Base-by-base conservation (phyloP, 257 asterid genomes). In the Catharanthus roseus region DNA sequence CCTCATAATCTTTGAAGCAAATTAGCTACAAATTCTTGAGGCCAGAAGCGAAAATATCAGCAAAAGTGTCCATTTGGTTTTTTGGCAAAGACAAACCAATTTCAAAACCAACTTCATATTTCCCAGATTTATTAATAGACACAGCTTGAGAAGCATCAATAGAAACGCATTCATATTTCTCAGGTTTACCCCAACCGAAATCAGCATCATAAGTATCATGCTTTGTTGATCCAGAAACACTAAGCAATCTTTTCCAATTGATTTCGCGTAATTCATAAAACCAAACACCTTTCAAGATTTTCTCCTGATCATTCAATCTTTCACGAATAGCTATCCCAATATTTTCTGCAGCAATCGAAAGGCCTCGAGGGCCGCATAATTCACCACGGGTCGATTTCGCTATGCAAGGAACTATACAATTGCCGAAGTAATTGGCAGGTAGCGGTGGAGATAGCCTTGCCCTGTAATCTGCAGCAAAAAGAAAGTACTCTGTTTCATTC, bases 341-440 rank as follows among this genome's bases (percentile, higher is more conserved):
- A 15, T 24, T 4, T 62, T 78, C 79, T 23, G 72, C 80, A 1
- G 86, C 88, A 16, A 19, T 45, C 6, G 76, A 4, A 21, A 78
- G 71, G 0, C 86, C 84, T 18, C 71, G 71, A 0, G 60, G 5
- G 45, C 83, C 77, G 62, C 29, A 56, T 53, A 81, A 34, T 62
- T 71, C 21, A n/a, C 53, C 74, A 9, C 47, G 64, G 24, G 38
- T 72, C 11, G 65, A 34, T 23, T 60, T 42, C 23, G 72, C 65
- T 1, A 38, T 31, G 63, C 68, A 67, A 44, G 47, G 53, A 2
- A 62, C 77, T 8, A 84, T 15, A 57, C 88, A 84, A 16, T 81
- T 84, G 3, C 88, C 88, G 39, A 84, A 81, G 64, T 80, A 83
- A 5, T 70, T 34, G 29, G 23, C 42, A n/a, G 83, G 76, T 49